Evolutionary conservation across 495 filamentous ascomycete genomes (phyloP), one percentile per base, ranked within the genome.

Genomic region (Penicillium goetzii): DNA sequence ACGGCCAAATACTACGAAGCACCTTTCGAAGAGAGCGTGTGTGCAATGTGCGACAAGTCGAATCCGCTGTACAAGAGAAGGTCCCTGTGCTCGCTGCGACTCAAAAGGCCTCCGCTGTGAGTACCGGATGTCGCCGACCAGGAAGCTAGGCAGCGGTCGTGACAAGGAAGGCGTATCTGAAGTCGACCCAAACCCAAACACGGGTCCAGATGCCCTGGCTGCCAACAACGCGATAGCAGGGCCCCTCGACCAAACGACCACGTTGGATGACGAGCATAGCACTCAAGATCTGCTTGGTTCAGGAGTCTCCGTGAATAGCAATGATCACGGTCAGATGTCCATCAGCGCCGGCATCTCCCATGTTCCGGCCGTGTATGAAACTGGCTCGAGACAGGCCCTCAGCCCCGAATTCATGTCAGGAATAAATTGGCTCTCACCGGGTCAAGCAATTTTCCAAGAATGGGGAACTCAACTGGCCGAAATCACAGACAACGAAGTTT

Each of bases 401-500:
- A 21, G 19, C 28, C 55, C 55, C 7, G 19, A 25, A n/a, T 14
- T 10, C 10, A 43, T 57, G 36, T 25, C 55, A 0, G 28, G 17
- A 21, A 41, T 57, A 17, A 57, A 57, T 43, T 57, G 55, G 55
- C 55, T 57, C 19, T 57, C 55, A 9, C 55, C 55, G 23, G 55
- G 19, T 36, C 17, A 57, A 17, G n/a, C 17, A 17, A 57, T 43
- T 25, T 17, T 57, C 36, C 55, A 57, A n/a, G 55, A 57, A 57
- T 57, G 55, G 55, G 55, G 19, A 41, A 57, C 36, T 41, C 55
- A 57, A 57, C 55, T 57, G 8, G 55, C 55, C 8, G 33, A 28
- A 15, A 57, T 57, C 55, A 21, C 55, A 3, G 36, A 57, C 8
- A 25, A 28, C 36, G 55, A 25, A 2, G 8, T 57, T 15, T 57